These are phyloP conservation scores for Penicillium corylophilum DNA, from an alignment of 2,329 filamentous ascomycete genomes.

Conservation along the genomic window DNA sequence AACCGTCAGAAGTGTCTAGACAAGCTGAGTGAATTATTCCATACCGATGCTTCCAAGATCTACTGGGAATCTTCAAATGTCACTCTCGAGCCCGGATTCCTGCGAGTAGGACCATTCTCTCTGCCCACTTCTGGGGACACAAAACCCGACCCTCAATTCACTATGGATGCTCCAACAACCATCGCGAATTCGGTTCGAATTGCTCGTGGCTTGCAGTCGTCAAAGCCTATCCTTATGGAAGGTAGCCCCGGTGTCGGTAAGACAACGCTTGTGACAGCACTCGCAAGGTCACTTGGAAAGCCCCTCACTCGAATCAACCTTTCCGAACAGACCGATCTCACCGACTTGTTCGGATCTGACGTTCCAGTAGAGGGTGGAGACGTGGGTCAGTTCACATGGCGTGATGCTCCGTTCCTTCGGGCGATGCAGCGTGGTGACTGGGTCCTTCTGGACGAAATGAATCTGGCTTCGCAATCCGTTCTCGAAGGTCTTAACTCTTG, in stretches of 20 bases:
- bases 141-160: conserved; percentile 62
- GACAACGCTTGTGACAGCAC: conserved; percentile 84
- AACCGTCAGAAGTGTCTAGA: conserved; percentile 73
- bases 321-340: conserved; percentile 95
- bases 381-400: conserved; percentile 89
- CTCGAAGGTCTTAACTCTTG: conserved; percentile 95
- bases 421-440: conserved; percentile 97
- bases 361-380: conserved; percentile 91
- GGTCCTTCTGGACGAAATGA: conserved; percentile 98
- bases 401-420: conserved; percentile 89
- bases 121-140: conserved; percentile 56
- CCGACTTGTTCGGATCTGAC: conserved; percentile 96
- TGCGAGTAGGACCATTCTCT: conserved; percentile 74
- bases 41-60: conserved; percentile 60
- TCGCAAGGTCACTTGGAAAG: conserved; percentile 76
- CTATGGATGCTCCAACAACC: conserved; percentile 86
- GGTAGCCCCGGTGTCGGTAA: conserved; percentile 98
- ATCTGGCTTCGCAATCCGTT: conserved; percentile 92
- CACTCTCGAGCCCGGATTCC: conserved; percentile 49
- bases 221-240: conserved; percentile 90
- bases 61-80: conserved; percentile 67
- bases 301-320: conserved; percentile 92
- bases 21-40: conserved; percentile 67
- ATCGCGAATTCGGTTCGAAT: conserved; percentile 87
- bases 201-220: conserved; percentile 80